Evolutionary conservation across 805 yeast species (phyloP), one percentile per base, ranked within the genome.

Genomic region (Candida quercuum): DNA sequence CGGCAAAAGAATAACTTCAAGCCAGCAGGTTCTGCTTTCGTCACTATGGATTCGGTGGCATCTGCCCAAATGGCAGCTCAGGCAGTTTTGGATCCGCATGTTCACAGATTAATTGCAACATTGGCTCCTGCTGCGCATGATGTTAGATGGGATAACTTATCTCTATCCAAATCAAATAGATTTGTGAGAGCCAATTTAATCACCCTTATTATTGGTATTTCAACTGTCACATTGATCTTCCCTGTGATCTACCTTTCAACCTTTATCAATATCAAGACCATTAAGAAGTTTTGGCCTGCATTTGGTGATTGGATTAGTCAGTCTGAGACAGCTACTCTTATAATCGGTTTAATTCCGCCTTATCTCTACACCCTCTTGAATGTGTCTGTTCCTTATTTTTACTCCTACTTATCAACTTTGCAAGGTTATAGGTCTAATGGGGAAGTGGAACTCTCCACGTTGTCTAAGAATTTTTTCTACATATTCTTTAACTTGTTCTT

Each of bases 61-160:
- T 81, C 89, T 45, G 97, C 98, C 4, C 99, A 91, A 59, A 82
- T 88, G 86, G 81, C 91, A 26, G 96, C 97, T 0, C 99, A 93
- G 59, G 91, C 97, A 0, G 89, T 91, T 0, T 59, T 93, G 38
- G 96, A 89, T 54, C 97, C 97, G 1, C 74, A 85, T 39, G 86
- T 93, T 12, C 80, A 85, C 54, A 82, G 81, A 39, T 67, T 93
- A 37, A 86, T 89, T 33, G 84, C 96, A 5, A 69, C 72, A 27
- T 66, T 88, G 38, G 99, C 98, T 1, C 98, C 98, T 0, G 95
- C 98, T 2, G 97, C 99, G 3, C 91, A 84, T 54, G 99, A 91
- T 57, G 83, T 91, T 10, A 76, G 86, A 32, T 91, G 99, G 99
- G 83, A 79, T 39, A 87, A 89, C 51, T 73, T 87, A 22, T 85